Conservation (phyloP, 352 stramenopile genomes). For the Globisporangium nunn region DNA sequence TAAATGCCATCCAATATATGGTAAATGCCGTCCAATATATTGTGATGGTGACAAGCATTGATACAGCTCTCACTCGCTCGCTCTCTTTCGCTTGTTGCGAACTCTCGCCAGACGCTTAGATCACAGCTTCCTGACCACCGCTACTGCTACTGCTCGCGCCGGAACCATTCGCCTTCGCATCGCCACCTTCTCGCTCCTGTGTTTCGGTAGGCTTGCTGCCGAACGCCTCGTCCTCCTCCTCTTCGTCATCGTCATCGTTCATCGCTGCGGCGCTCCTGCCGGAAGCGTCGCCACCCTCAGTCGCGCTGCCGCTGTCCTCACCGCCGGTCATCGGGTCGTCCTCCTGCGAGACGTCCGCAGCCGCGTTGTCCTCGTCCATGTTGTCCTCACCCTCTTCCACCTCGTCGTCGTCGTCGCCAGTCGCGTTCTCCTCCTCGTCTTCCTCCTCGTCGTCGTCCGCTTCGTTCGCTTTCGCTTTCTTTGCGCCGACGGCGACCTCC, state of each 20-base stretch:
- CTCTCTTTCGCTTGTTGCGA: not conserved
- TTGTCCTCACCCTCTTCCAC: conserved; percentile 11
- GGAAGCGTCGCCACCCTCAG: not conserved
- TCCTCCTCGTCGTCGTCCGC: conserved; percentile 19
- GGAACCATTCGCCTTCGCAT: not conserved
- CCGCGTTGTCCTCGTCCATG: conserved; percentile 4
- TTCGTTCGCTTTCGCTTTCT: conserved; percentile 17
- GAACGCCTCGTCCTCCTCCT: conserved; percentile 17
- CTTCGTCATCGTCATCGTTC: conserved; percentile 12
- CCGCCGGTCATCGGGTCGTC: conserved; percentile 24
- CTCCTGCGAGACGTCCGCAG: conserved; percentile 2
- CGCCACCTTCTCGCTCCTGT: not conserved
- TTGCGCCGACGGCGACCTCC: conserved; percentile 4
- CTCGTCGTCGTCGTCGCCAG: conserved; percentile 13
- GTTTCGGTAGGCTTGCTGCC: conserved; percentile 14
- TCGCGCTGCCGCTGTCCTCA: conserved; percentile 6
- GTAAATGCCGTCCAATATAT: not conserved
- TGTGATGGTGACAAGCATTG: not conserved
- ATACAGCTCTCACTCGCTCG: not conserved
- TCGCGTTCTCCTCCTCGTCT: conserved; percentile 8
- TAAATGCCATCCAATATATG: too few relatives aligned
- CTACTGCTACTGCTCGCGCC: not conserved
- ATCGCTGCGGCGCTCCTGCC: not conserved
- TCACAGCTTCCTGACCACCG: not conserved
- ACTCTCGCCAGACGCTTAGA: not conserved